Evolutionary conservation across 345 rosid genomes (phyloP), one percentile per base, ranked within the genome.

Genomic region (Toxicodendron radicans): DNA sequence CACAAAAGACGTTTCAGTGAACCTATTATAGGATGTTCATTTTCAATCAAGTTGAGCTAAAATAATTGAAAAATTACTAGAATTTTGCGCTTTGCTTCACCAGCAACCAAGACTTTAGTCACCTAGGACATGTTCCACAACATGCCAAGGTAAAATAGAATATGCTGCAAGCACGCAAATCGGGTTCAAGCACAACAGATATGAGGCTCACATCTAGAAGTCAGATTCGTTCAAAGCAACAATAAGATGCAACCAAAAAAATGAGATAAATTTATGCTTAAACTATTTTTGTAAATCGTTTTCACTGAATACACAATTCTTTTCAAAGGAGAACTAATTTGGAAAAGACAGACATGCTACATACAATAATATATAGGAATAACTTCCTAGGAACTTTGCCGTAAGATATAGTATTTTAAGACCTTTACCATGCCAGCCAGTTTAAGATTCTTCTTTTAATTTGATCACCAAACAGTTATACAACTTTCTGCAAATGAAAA

Each of bases 201-300:
- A 54, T 14, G 24, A 38, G 38, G 14, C 10, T 41, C 2, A 16
- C 9, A 38, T 21, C 16, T 7, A 7, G 35, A 58, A 57, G 23
- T 24, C 21, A 23, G 14, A 41, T 21, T 12, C 16, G 8, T 21
- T 41, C 24, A 43, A 6, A 13, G 7, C 51, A 70, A 58, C n/a
- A 56, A 20, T 23, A 70, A 54, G 63, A 69, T 56, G n/a, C 63
- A 56, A 57, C 63, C 13, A 12, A 41, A 52, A 18, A 51, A 51
- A 13, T 4, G 54, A 51, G 54, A 51, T 51, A 13, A 51, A 18
- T 4, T 16, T 2, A 14, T 14, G 17, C 7, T 38, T 38, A 38
- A 38, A 7, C 9, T 38, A 38, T 38, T 38, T 14, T 16, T 12
- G 52, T n/a, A 56, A 57, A 57, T 0, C 5, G 12, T 23, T 21